These are phyloP conservation scores for Chlamydomonas urium DNA, from an alignment of 139 green algal species.

Conservation along the genomic window DNA sequence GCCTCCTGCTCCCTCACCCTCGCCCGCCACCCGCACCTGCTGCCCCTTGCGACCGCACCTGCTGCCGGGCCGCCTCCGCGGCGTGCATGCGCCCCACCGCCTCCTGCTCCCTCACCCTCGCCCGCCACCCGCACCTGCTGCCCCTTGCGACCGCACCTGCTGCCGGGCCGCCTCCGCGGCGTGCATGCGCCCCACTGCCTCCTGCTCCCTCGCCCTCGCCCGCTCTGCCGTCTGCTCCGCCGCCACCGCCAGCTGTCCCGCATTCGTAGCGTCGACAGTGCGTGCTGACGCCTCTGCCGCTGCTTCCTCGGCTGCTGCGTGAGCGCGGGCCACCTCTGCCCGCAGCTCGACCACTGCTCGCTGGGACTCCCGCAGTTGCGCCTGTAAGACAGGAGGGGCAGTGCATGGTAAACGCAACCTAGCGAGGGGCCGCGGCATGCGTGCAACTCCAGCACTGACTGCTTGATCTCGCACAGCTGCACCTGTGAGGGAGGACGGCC, in stretches of 20 bases:
- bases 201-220: constrained; percentile 11
- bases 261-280: constrained; percentile 25
- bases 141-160: too few species aligned
- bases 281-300: constrained; percentile 28
- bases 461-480: background rate
- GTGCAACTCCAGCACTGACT: background rate
- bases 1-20: too few species aligned
- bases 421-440: background rate
- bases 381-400: too few species aligned
- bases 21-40: too few species aligned
- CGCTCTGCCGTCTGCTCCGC: constrained; percentile 34
- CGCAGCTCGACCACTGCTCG: constrained; percentile 6
- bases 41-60: too few species aligned
- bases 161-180: background rate
- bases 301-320: constrained; percentile 23
- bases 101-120: too few species aligned
- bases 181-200: background rate
- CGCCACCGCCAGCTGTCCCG: constrained; percentile 31
- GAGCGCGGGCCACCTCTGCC: constrained; percentile 22
- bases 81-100: too few species aligned
- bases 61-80: too few species aligned
- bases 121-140: too few species aligned
- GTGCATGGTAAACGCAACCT: too few species aligned
- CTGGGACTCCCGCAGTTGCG: constrained; percentile 29
- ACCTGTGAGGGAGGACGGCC: too few species aligned